Base-by-base conservation (phyloP, 306 rosid species). In the Rosa persica region DNA sequence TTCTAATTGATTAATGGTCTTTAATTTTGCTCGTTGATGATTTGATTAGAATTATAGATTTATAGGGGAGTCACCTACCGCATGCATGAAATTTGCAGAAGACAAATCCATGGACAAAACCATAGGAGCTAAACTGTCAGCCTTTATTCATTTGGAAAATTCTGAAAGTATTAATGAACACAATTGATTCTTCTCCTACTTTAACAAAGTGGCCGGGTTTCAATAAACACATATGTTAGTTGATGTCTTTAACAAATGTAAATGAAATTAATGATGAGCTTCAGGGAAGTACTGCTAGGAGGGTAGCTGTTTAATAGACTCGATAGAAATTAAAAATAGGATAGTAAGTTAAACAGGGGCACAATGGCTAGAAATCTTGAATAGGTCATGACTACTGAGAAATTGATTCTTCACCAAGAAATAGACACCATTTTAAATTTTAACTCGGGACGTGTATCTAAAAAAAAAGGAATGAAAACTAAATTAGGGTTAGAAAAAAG, bases 151-250 rank as follows among this genome's bases (percentile, higher is more conserved):
- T 70, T 57, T 57, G 48, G 47, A 48, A 43, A 10, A 68, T 22
- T n/a, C 36, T 22, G 51, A 55, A 8, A 49, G 34, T 25, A 25
- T 30, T 8, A 19, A 42, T 67, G 51, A 43, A 9, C 17, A 80
- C 30, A 67, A 25, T 79, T 70, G 46, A 23, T 55, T 52, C 25
- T 15, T 74, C 79, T 42, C 70, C 79, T 43, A 30, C 17, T 66
- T 9, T 55, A 20, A 64, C 75, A 54, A n/a, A 17, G 3, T 66
- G 20, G 3, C 4, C 39, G 20, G 43, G 13, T 47, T 60, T 34
- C 42, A 25, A 40, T 17, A 7, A 49, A 22, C 27, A 64, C 19
- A 72, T n/a, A 25, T 20, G 17, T 13, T 54, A 0, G 7, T 27
- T 22, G 51, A 13, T 49, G 27, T 22, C 11, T 0, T 11, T 23